Base-by-base conservation (phyloP, 371 early-diverging fungal genomes). In the Rhizopus stolonifer region DNA sequence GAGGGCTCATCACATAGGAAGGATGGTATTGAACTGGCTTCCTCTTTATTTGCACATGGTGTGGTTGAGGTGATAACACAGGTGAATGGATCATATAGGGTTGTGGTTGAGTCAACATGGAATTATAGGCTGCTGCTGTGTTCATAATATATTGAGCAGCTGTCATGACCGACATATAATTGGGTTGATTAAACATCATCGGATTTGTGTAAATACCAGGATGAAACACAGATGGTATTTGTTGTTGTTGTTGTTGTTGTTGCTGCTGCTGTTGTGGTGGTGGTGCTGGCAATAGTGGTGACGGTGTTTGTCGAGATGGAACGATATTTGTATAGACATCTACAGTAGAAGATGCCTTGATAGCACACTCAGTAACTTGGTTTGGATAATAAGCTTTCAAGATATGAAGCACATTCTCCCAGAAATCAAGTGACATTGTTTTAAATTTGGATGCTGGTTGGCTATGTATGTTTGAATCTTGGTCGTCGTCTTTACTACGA, bases 121-220 rank as follows among this genome's bases (percentile, higher is more conserved):
- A 47, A 26, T 59, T 52, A 21, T 43, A 48, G 13, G 29, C 31
- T 26, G 53, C 42, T 17, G 59, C 59, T 4, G 50, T 18, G 36
- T 49, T 53, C 13, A 59, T 14, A 24, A 58, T 40, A 5, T 52
- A 59, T 29, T 59, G 59, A 22, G 59, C 48, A 15, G 59, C 59
- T 1, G 59, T 53, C 48, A 59, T 34, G 1, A 53, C 52, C 24
- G 25, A 18, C 40, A 52, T 18, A 43, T 59, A 47, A 39, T 61
- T 52, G 5, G 45, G 26, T 2, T 55, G 55, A 46, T 45, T 39
- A 11, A 32, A 48, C 22, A 55, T 21, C 10, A 39, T 29, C 13
- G 22, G 15, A 21, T 36, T 49, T 17, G 23, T 26, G 40, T 49
- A 31, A 33, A 56, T 49, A 24, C 48, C 55, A n/a, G 56, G 40